Percentiles rank a stretch among this genome's conserved stretches.
Evolutionary conservation across 139 green algal species (phyloP).

Genomic region (Volvox reticuliferus): DNA sequence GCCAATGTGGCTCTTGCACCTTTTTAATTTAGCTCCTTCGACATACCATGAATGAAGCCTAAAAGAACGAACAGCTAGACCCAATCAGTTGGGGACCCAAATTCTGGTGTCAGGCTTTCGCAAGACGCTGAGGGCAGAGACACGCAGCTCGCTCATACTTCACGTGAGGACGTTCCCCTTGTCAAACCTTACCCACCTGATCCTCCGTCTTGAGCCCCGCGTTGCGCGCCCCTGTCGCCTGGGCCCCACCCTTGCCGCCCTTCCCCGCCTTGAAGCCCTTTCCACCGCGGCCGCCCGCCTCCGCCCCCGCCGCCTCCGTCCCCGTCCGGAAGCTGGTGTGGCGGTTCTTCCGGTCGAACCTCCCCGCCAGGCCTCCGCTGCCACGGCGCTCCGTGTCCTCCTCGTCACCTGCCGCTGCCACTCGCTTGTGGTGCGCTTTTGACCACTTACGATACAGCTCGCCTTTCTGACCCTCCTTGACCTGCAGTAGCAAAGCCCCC

Average conservation of each 20-base stretch:
- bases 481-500: neutral
- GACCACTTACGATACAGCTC: constrained; percentile 82
- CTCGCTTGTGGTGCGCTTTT: constrained; percentile 68
- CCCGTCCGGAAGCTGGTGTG: constrained; percentile 25
- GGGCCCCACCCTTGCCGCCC: neutral
- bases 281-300: neutral
- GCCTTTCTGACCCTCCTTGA: constrained; percentile 41
- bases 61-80: no score
- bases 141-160: no score
- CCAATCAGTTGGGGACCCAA: no score
- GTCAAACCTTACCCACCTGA: constrained; percentile 2
- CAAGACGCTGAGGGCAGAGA: no score
- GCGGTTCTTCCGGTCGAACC: constrained; percentile 56
- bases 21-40: no score
- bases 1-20: no score
- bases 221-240: constrained; percentile 16
- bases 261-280: neutral
- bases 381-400: constrained; percentile 30
- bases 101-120: no score
- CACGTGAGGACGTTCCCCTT: no score
- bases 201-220: constrained; percentile 40
- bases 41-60: no score
- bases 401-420: constrained; percentile 56
- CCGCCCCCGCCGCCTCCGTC: neutral
- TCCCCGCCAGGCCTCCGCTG: constrained; percentile 3